phyloP scores from a whole-genome alignment of 768 basidiomycete species.

The Lactarius quietus region DNA sequence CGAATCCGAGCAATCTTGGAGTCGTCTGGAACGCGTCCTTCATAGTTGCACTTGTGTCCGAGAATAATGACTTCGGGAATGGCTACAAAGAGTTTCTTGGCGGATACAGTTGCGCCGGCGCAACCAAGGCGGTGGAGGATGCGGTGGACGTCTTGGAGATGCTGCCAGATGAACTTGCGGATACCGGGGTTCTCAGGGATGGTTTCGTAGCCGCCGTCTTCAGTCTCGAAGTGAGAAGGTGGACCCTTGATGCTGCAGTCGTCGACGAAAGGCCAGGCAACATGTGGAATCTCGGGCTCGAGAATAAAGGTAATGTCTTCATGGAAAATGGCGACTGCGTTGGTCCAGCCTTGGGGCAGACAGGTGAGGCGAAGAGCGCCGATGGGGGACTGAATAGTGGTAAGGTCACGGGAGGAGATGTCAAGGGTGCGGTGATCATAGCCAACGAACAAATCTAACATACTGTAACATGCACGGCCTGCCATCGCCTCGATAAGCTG shows the following conservation, averaged over 20 bases:
- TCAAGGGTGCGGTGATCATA: neutral
- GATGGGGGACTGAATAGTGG: neutral
- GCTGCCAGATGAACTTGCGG: neutral
- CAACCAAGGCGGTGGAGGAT: neutral
- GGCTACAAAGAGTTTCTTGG: neutral
- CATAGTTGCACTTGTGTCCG: slow-evolving; percentile 36
- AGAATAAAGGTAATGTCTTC: neutral
- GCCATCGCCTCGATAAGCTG: slow-evolving; percentile 30
- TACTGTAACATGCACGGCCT: slow-evolving; percentile 23
- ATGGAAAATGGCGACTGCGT: neutral
- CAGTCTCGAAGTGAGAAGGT: too few relatives aligned
- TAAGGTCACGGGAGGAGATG: neutral
- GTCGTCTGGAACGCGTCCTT: slow-evolving; percentile 34
- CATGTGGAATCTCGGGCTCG: neutral
- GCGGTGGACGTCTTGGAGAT: neutral
- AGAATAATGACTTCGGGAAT: slow-evolving; percentile 34
- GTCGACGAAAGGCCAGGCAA: too few relatives aligned
- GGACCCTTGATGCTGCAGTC: too few relatives aligned
- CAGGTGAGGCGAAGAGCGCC: neutral
- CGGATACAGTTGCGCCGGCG: neutral
- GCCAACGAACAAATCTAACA: neutral
- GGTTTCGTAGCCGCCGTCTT: neutral
- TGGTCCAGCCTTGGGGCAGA: neutral
- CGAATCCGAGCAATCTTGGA: slow-evolving; percentile 29
- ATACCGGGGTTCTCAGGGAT: neutral